Percentiles rank a stretch among this genome's conserved stretches.
phyloP scores from a whole-genome alignment of 169 alveolate species.

The Plasmodium knowlesi region DNA sequence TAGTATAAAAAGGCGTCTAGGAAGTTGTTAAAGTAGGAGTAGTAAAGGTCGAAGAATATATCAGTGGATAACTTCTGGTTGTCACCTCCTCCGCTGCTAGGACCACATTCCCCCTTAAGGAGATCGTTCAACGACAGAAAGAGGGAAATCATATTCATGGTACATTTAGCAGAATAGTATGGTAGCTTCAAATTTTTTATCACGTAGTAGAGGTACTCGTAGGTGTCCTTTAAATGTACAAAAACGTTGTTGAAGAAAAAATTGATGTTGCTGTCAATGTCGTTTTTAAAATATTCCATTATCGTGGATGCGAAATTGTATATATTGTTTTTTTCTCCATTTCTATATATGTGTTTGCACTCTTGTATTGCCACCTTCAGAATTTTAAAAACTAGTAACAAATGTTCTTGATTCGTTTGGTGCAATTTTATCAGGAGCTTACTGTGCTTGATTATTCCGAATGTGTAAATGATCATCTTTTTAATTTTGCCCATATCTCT shows the following conservation, averaged over 20 bases:
- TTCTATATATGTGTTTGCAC: constrained; percentile 68
- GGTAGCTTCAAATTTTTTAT: constrained; percentile 65
- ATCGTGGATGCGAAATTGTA: constrained; percentile 56
- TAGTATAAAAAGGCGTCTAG: constrained; percentile 50
- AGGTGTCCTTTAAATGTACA: constrained; percentile 67
- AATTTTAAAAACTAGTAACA: constrained; percentile 55
- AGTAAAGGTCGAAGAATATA: constrained; percentile 61
- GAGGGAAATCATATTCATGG: constrained; percentile 75
- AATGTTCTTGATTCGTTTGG: constrained; percentile 74
- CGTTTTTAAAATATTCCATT: constrained; percentile 75
- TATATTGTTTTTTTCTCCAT: constrained; percentile 62
- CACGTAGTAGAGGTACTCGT: constrained; percentile 67
- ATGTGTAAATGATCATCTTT: constrained; percentile 68
- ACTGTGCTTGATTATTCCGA: constrained; percentile 61
- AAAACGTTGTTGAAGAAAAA: constrained; percentile 50
- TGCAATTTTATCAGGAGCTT: constrained; percentile 49
- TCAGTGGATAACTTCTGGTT: constrained; percentile 32
- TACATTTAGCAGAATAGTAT: constrained; percentile 62
- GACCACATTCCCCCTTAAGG: background rate
- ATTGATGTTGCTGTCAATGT: constrained; percentile 56
- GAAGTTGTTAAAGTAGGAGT: constrained; percentile 41
- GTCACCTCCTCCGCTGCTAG: background rate
- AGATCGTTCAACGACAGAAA: constrained; percentile 54
- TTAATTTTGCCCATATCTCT: constrained; percentile 54
- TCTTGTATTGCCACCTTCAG: constrained; percentile 57